Evolutionary conservation across 2,329 filamentous ascomycete genomes (phyloP).

Genomic region (Coleophoma eucalyptorum): DNA sequence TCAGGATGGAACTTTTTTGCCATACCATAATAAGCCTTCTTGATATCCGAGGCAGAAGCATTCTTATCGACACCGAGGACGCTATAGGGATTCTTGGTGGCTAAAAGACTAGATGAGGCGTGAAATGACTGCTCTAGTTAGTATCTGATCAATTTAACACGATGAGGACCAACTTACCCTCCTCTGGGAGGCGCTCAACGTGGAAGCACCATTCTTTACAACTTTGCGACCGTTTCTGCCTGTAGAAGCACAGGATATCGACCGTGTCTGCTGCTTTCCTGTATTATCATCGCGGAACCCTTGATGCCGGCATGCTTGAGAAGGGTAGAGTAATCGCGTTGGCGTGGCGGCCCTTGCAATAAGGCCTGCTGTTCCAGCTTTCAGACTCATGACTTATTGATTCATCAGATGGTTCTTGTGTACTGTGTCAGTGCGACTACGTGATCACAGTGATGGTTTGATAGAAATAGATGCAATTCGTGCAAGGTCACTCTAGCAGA

Average conservation of each 20-base stretch:
- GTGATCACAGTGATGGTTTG: too few relatives aligned
- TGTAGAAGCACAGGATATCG: slow-evolving; percentile 9
- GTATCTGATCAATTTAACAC: background rate
- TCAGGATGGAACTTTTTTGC: slow-evolving; percentile 98
- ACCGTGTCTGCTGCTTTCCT: slow-evolving; percentile 14
- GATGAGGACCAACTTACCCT: slow-evolving; percentile 17
- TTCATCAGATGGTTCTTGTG: slow-evolving; percentile 9
- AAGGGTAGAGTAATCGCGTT: slow-evolving; percentile 21
- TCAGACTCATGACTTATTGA: slow-evolving; percentile 19
- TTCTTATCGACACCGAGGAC: slow-evolving; percentile 79
- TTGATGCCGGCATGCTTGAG: slow-evolving; percentile 17
- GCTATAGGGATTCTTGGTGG: slow-evolving; percentile 74
- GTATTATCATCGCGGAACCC: slow-evolving; percentile 10
- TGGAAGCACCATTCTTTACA: background rate
- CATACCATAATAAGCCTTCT: slow-evolving; percentile 96
- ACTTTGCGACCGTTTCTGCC: slow-evolving; percentile 5
- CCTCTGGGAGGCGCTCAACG: slow-evolving; percentile 7
- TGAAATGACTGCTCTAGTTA: slow-evolving; percentile 23
- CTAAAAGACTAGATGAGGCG: slow-evolving; percentile 21
- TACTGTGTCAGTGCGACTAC: background rate
- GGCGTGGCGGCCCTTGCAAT: slow-evolving; percentile 24
- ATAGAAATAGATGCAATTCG: too few relatives aligned
- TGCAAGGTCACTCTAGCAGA: background rate
- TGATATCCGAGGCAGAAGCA: slow-evolving; percentile 84
- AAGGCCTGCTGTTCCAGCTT: slow-evolving; percentile 24